Conservation (phyloP, 441 rosid species). For the Populus hybrid region DNA sequence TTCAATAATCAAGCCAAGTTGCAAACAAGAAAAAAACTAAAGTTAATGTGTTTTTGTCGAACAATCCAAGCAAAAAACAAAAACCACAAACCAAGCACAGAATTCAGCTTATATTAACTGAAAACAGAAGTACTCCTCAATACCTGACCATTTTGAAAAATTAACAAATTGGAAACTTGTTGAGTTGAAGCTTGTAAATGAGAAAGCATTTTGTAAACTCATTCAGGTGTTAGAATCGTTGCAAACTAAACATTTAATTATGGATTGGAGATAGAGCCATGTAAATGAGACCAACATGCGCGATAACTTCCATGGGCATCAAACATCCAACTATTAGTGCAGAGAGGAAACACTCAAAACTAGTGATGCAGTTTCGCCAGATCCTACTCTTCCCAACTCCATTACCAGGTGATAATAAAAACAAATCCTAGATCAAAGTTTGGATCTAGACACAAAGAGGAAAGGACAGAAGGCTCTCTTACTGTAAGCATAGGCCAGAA, state of each 20-base stretch:
- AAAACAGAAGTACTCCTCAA: neutral
- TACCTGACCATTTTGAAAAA: neutral
- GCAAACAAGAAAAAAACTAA: neutral
- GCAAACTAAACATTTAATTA: neutral
- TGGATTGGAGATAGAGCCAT: neutral
- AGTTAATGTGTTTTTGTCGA: neutral
- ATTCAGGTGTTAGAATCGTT: neutral
- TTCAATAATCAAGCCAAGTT: neutral
- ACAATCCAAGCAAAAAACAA: neutral
- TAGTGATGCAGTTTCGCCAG: neutral
- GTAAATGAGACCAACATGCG: neutral
- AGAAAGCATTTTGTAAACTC: neutral
- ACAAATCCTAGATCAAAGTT: neutral
- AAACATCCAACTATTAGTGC: neutral
- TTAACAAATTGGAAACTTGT: neutral
- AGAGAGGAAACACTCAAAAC: neutral
- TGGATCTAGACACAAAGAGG: neutral
- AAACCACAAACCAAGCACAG: neutral
- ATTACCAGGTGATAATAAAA: neutral
- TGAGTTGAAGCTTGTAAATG: neutral
- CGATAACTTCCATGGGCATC: neutral
- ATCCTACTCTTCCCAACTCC: neutral
- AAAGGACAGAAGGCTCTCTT: constrained; percentile 26
- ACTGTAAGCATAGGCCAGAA: constrained; percentile 85
- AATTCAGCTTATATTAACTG: neutral